phyloP scores from a whole-genome alignment of 2,329 filamentous ascomycete species.

The Tolypocladium capitatum region DNA sequence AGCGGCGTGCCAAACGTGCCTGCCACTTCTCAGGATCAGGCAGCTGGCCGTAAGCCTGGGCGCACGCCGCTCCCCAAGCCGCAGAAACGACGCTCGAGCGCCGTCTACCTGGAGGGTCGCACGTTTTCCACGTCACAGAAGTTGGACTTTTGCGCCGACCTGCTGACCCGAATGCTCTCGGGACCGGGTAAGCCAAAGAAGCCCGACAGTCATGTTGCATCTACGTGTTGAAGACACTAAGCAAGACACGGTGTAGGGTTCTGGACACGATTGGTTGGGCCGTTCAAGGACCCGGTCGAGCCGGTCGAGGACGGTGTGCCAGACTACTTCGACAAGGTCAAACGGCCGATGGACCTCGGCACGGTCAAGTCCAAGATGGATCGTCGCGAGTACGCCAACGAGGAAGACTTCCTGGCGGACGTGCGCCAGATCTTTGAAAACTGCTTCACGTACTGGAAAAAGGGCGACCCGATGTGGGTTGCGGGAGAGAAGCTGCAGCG shows the following conservation, averaged over 20 bases:
- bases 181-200: slow-evolving; percentile 48
- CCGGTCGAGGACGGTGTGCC: slow-evolving; percentile 43
- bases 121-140: slow-evolving; percentile 28
- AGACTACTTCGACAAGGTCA: slow-evolving; percentile 48
- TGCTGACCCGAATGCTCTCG: slow-evolving; percentile 46
- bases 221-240: background rate
- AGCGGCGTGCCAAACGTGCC: slow-evolving; percentile 7
- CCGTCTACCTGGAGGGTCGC: slow-evolving; percentile 16
- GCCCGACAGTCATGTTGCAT: no score
- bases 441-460: slow-evolving; percentile 50
- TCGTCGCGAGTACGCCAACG: slow-evolving; percentile 32
- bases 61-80: slow-evolving; percentile 19
- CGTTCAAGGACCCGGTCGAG: slow-evolving; percentile 47
- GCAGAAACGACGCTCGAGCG: slow-evolving; percentile 21
- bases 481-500: slow-evolving; percentile 45
- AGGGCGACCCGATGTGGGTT: slow-evolving; percentile 38
- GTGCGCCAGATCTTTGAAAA: slow-evolving; percentile 50
- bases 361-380: slow-evolving; percentile 51
- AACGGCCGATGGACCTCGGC: slow-evolving; percentile 47
- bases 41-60: slow-evolving; percentile 14
- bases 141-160: slow-evolving; percentile 43
- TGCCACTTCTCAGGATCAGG: slow-evolving; percentile 9
- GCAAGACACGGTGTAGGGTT: slow-evolving; percentile 30
- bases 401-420: slow-evolving; percentile 42
- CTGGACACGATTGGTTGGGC: slow-evolving; percentile 52